Base-by-base conservation (phyloP, 1,284 basidiomycete species). In the Tranzscheliella williamsii region DNA sequence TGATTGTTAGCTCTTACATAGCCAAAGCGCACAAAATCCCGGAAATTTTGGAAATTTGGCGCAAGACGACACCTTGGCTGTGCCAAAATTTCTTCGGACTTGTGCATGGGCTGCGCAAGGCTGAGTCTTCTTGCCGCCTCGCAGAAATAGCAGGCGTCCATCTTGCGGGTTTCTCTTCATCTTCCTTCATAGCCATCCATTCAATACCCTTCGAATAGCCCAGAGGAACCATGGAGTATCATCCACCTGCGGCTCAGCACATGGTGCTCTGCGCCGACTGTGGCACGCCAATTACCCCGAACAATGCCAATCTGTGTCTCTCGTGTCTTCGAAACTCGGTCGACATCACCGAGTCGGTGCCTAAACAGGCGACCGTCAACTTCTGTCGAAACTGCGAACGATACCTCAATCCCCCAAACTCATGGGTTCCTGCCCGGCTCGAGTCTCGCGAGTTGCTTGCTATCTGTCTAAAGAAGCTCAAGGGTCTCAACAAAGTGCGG, bases 291-390 rank as follows among this genome's bases (percentile, higher is more conserved):
- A 98, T 97, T 75, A 86, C 89, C 39, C 90, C 94, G 24, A 97
- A 97, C 79, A 91, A 90, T 62, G 92, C 94, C 42, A 96, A 96
- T 81, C 83, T 96, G 33, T 97, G 94, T 79, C 88, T 93, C n/a
- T 86, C 85, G 42, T 94, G 91, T 76, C 81, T 95, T 42, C 81
- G 90, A 57, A 94, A 93, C 82, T 87, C 87, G 20, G 87, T 97
- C 58, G 94, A 98, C 79, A 95, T 98, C 76, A 97, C 94, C 8
- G 93, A 96, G 78, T 91, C 90, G 13, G 98, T 98, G 38, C 94
- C 94, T 18, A 98, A 98, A 79, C 93, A 97, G 85, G 89, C 92
- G 11, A 87, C 90, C 5, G 83, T 98, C 57, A 90, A 91, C 38
- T 97, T 89, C 75, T 98, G 94, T 81, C 83, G 91, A 54, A 96